These are phyloP conservation scores for Yamadazyma blattariae DNA, from an alignment of 1,139 yeast genomes.

Conservation along the genomic window DNA sequence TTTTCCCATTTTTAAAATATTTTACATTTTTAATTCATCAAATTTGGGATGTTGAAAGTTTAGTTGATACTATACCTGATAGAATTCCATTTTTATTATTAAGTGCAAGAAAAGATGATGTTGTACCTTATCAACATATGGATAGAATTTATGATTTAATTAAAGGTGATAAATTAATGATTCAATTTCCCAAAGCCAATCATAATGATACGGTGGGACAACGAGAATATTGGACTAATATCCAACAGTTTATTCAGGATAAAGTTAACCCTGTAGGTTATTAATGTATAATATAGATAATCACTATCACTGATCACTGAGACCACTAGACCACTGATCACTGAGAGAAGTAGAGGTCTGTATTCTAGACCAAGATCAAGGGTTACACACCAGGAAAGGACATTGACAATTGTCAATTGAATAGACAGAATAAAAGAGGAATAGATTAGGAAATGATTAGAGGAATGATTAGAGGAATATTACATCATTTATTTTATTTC, in stretches of 20 bases:
- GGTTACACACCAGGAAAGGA: no score
- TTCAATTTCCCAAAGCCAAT: slow-evolving; percentile 54
- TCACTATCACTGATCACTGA: no score
- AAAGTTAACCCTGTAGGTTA: slow-evolving; percentile 41
- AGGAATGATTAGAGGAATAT: no score
- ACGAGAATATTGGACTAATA: slow-evolving; percentile 69
- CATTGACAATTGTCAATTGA: no score
- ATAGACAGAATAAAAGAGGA: no score
- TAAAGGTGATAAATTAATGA: slow-evolving; percentile 45
- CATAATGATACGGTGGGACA: slow-evolving; percentile 83
- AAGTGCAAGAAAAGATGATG: slow-evolving; percentile 78
- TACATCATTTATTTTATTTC: no score
- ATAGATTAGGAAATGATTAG: no score
- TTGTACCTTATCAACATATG: slow-evolving; percentile 91
- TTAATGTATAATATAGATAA: slow-evolving; percentile 11
- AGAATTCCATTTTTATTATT: slow-evolving; percentile 67
- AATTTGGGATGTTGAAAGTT: slow-evolving; percentile 74
- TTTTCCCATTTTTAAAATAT: slow-evolving; percentile 66
- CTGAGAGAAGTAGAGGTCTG: no score
- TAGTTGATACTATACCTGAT: slow-evolving; percentile 51
- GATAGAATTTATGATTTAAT: slow-evolving; percentile 52
- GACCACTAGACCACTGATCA: not conserved
- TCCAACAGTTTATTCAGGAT: slow-evolving; percentile 52
- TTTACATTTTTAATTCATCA: slow-evolving; percentile 69
- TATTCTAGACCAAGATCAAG: no score